Evolutionary conservation across 805 yeast genomes (phyloP).

Genomic region (Metschnikowia shivogae): DNA sequence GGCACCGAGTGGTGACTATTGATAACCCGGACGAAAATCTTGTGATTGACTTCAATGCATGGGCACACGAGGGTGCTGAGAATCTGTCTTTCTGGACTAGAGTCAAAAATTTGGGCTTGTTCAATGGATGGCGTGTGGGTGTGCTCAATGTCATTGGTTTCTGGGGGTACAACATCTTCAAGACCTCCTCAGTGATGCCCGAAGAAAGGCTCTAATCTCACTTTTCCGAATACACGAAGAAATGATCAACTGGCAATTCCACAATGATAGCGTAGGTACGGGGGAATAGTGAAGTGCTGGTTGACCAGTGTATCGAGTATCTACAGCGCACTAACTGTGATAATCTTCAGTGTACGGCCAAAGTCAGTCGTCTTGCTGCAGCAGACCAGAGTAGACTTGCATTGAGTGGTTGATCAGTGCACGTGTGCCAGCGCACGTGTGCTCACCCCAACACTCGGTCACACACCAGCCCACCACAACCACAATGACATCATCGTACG

Average conservation of each 20-base stretch:
- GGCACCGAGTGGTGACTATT: constrained; percentile 38
- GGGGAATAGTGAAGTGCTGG: too few relatives aligned
- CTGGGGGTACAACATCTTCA: constrained; percentile 69
- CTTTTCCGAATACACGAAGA: background rate
- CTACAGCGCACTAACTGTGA: too few relatives aligned
- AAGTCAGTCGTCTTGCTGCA: too few relatives aligned
- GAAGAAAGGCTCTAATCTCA: constrained; percentile 15
- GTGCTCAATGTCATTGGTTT: constrained; percentile 72
- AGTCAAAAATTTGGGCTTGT: constrained; percentile 35
- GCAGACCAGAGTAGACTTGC: too few relatives aligned
- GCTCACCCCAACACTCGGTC: constrained; percentile 2
- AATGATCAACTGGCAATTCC: too few relatives aligned
- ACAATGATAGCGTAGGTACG: too few relatives aligned
- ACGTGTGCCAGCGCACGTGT: constrained; percentile 2
- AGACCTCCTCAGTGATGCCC: constrained; percentile 33
- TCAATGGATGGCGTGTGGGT: constrained; percentile 92
- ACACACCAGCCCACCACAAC: background rate
- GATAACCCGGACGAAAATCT: constrained; percentile 43
- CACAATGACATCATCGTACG: constrained; percentile 39
- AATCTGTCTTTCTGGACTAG: constrained; percentile 33
- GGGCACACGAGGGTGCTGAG: constrained; percentile 8
- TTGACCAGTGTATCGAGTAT: too few relatives aligned
- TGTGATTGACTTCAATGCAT: constrained; percentile 45
- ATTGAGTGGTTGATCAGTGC: background rate
- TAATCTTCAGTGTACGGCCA: too few relatives aligned